Percentiles rank a stretch among this genome's conserved stretches.
These are phyloP conservation scores for Cystoderma amianthinum DNA, from an alignment of 768 basidiomycete genomes.

Conservation along the genomic window DNA sequence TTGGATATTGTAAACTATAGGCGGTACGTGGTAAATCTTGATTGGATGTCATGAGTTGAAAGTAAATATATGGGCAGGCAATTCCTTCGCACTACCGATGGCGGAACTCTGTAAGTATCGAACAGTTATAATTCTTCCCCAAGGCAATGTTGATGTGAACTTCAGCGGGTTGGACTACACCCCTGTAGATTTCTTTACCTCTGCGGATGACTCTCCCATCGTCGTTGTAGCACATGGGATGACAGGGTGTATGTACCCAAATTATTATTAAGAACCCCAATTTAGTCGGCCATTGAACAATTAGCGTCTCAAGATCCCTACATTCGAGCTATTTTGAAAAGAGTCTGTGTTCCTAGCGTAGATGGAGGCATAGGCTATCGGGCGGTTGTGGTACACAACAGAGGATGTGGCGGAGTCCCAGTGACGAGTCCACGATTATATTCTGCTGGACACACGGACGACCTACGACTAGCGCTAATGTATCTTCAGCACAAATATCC, in stretches of 20 bases:
- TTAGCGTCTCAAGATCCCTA: slow-evolving; percentile 72
- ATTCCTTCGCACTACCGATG: slow-evolving; percentile 31
- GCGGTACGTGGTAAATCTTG: slow-evolving; percentile 21
- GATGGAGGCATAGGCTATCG: slow-evolving; percentile 73
- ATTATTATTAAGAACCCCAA: not conserved
- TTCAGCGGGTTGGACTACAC: slow-evolving; percentile 42
- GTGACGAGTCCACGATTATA: slow-evolving; percentile 66
- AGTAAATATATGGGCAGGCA: slow-evolving; percentile 11
- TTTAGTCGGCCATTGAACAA: not conserved
- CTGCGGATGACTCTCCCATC: slow-evolving; percentile 21
- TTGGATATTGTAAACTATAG: slow-evolving; percentile 35
- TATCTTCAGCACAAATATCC: slow-evolving; percentile 61
- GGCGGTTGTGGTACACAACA: slow-evolving; percentile 70
- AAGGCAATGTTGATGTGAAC: slow-evolving; percentile 2
- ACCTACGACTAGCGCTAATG: slow-evolving; percentile 60
- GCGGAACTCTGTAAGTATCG: slow-evolving; percentile 42
- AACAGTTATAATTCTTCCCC: not conserved
- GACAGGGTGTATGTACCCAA: slow-evolving; percentile 19
- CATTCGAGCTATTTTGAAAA: slow-evolving; percentile 60
- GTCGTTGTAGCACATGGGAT: slow-evolving; percentile 31
- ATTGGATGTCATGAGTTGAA: not conserved
- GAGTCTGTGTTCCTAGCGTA: slow-evolving; percentile 45
- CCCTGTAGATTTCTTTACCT: slow-evolving; percentile 19
- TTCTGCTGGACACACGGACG: slow-evolving; percentile 70
- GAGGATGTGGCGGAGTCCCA: slow-evolving; percentile 70